phyloP scores from a whole-genome alignment of 108 stramenopile genomes.

The Cyclostephanos tholiformis region DNA sequence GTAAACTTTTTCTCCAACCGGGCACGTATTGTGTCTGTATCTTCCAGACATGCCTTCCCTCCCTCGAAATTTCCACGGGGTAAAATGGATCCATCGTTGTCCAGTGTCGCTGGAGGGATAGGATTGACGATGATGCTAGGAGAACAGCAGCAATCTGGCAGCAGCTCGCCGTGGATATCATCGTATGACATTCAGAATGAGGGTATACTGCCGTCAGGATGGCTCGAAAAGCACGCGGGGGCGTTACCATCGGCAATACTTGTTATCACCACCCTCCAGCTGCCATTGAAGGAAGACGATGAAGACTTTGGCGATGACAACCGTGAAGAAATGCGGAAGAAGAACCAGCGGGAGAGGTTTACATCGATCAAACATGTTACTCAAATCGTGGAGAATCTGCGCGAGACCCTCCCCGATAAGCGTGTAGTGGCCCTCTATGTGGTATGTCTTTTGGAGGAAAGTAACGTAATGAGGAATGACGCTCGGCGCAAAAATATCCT shows the following conservation, averaged over 20 bases:
- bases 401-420: slow-evolving; percentile 61
- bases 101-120: background rate
- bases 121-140: slow-evolving; percentile 1
- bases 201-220: slow-evolving; percentile 73
- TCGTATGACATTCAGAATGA: slow-evolving; percentile 50
- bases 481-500: slow-evolving; percentile 1
- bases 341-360: background rate
- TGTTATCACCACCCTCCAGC: slow-evolving; percentile 56
- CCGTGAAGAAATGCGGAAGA: slow-evolving; percentile 20
- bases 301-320: slow-evolving; percentile 17
- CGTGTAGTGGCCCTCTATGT: slow-evolving; percentile 64
- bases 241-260: slow-evolving; percentile 74
- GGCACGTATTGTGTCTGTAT: slow-evolving; percentile 63
- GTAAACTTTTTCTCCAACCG: slow-evolving; percentile 36
- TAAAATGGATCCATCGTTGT: slow-evolving; percentile 8
- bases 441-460: slow-evolving; percentile 54
- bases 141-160: background rate
- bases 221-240: slow-evolving; percentile 78
- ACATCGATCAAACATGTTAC: slow-evolving; percentile 29
- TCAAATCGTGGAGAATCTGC: slow-evolving; percentile 60
- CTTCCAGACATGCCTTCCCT: slow-evolving; percentile 71
- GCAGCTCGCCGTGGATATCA: slow-evolving; percentile 21
- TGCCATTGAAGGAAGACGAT: background rate
- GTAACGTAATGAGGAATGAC: slow-evolving; percentile 10
- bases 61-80: slow-evolving; percentile 77